These are phyloP conservation scores for Kalaharituber pfeilii DNA, from an alignment of 2,329 filamentous ascomycete species.

Conservation along the genomic window DNA sequence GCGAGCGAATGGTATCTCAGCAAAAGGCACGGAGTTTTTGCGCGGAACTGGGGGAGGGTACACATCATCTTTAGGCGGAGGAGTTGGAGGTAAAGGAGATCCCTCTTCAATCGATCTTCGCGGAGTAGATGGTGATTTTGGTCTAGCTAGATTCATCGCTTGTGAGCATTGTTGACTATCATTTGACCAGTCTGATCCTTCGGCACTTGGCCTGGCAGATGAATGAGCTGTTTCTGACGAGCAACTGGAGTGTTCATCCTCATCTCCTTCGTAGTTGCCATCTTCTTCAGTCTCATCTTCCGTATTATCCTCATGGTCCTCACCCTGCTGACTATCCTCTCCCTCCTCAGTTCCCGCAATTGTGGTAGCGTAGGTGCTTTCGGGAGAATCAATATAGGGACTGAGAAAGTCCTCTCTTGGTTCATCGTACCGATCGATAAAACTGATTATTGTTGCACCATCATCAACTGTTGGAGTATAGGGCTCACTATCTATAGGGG, in stretches of 20 bases:
- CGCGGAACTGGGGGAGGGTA: constrained; percentile 16
- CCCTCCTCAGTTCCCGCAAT: constrained; percentile 6
- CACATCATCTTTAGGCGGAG: constrained; percentile 17
- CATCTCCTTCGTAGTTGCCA: constrained; percentile 9
- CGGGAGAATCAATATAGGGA: constrained; percentile 12
- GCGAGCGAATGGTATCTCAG: constrained; percentile 5
- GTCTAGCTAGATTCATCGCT: constrained; percentile 6
- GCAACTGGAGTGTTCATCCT: constrained; percentile 16
- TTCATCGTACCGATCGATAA: constrained; percentile 19
- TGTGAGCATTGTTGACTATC: constrained; percentile 6
- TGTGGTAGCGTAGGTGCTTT: constrained; percentile 5
- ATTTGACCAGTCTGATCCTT: constrained; percentile 1
- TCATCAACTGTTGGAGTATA: constrained; percentile 10
- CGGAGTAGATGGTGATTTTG: constrained; percentile 18
- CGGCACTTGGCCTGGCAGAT: constrained; percentile 12
- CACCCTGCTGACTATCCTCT: constrained; percentile 12
- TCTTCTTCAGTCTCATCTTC: constrained; percentile 9
- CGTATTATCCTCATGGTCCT: constrained; percentile 11
- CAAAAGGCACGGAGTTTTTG: constrained; percentile 15
- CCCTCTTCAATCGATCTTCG: constrained; percentile 13
- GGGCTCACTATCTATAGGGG: not conserved
- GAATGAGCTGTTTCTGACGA: constrained; percentile 15
- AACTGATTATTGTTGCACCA: constrained; percentile 14
- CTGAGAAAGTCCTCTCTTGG: constrained; percentile 17
- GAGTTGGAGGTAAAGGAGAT: constrained; percentile 17